phyloP scores from a whole-genome alignment of 2,329 filamentous ascomycete genomes.

The Neoascochyta sp. region DNA sequence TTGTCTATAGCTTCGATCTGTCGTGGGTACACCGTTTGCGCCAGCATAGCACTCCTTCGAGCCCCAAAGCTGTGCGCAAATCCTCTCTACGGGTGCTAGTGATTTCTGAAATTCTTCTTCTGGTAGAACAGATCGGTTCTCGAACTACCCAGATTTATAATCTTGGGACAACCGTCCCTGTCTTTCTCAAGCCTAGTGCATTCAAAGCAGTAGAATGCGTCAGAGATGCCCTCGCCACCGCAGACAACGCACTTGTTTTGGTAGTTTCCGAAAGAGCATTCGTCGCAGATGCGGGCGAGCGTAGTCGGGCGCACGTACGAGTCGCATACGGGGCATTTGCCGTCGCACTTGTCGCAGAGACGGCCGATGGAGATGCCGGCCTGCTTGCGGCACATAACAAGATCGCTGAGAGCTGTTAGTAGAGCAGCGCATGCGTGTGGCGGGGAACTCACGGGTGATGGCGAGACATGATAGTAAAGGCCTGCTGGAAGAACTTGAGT shows the following conservation, averaged over 20 bases:
- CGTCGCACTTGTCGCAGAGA: slow-evolving; percentile 99
- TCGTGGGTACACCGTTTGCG: too few species aligned
- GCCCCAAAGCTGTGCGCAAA: too few species aligned
- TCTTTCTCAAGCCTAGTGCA: slow-evolving; percentile 97
- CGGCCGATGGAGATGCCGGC: slow-evolving; percentile 96
- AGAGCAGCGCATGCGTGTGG: slow-evolving; percentile 1
- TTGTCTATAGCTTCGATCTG: too few species aligned
- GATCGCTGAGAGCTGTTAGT: slow-evolving; percentile 59
- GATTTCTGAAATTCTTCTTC: slow-evolving; percentile 68
- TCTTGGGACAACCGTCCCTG: slow-evolving; percentile 95
- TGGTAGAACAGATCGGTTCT: slow-evolving; percentile 85
- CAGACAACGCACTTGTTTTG: slow-evolving; percentile 99
- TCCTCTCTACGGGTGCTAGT: too few species aligned
- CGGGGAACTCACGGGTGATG: slow-evolving; percentile 73
- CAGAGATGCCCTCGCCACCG: slow-evolving; percentile 94
- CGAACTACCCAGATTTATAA: slow-evolving; percentile 94
- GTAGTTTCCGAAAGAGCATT: slow-evolving; percentile 99
- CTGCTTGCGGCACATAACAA: slow-evolving; percentile 99
- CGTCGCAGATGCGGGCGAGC: slow-evolving; percentile 96
- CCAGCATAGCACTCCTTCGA: too few species aligned
- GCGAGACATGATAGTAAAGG: slow-evolving; percentile 78
- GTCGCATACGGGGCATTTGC: slow-evolving; percentile 98
- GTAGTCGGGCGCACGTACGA: slow-evolving; percentile 98
- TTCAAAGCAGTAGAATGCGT: slow-evolving; percentile 99
- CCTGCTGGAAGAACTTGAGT: too few species aligned